phyloP scores from a whole-genome alignment of 2,329 filamentous ascomycete genomes.

The Aureobasidium sp. region DNA sequence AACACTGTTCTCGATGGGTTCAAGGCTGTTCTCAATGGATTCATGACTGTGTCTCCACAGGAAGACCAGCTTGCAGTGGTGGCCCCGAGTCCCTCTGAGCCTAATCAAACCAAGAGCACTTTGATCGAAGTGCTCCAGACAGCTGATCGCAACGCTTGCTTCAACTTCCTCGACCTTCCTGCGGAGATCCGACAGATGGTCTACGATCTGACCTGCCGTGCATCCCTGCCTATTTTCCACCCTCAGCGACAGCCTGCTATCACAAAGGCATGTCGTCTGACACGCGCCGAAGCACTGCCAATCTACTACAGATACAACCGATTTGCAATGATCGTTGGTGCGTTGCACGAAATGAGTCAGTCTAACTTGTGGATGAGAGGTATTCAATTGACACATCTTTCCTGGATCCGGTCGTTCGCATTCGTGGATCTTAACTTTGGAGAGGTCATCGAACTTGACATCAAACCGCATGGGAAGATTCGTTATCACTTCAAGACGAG shows the following conservation, averaged over 20 bases:
- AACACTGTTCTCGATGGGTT: neutral
- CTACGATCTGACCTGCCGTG: neutral
- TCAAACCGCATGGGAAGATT: neutral
- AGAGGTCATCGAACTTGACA: neutral
- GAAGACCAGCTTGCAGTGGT: no score
- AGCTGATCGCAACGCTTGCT: neutral
- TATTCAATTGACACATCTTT: neutral
- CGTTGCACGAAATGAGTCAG: neutral
- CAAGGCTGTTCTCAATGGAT: neutral
- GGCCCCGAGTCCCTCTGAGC: neutral
- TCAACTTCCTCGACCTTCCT: slow-evolving; percentile 11
- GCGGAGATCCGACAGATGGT: neutral
- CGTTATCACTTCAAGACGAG: neutral
- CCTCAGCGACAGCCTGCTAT: neutral
- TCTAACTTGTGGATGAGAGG: neutral
- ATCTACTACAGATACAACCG: neutral
- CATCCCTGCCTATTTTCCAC: neutral
- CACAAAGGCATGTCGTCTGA: neutral
- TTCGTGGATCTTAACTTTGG: neutral
- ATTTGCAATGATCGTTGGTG: neutral
- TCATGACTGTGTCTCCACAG: neutral
- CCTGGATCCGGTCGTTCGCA: neutral
- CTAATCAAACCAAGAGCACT: neutral
- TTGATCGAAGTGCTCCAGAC: neutral
- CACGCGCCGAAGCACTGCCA: neutral